Evolutionary conservation across 495 filamentous ascomycete genomes (phyloP), one percentile per base, ranked within the genome.

Genomic region (Lindgomyces ingoldianus): DNA sequence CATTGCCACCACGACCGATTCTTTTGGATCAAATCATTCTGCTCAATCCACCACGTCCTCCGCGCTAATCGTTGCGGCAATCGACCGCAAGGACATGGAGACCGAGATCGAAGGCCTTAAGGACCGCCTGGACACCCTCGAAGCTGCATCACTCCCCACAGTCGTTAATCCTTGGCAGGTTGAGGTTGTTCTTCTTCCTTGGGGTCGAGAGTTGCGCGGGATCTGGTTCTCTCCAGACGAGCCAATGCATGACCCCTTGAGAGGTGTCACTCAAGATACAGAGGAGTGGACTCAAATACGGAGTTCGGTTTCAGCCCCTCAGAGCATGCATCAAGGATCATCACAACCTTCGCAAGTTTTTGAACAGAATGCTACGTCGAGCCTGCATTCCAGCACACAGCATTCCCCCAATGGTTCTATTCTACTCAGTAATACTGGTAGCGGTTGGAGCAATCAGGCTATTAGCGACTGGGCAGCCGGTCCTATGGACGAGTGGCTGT

Each of bases 131-230:
- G 75, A 72, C 60, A 75, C 81, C 60, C 77, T 89, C 3, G 84
- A 87, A 65, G 76, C 78, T 16, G 57, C 76, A 4, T 79, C 82
- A 11, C 69, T 82, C 25, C 85, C 87, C 10, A 81, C 85, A 0
- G 76, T 74, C 50, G 72, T 73, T 19, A 77, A 80, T n/a, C 86
- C 87, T 4, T 89, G 85, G 85, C 80, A 87, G 65, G 71, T 90
- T 24, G 86, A 90, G 67, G 85, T 90, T 19, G 78, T 89, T 18
- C 81, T 89, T 52, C 67, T 89, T n/a, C 87, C 87, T 30, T 90
- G 86, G 74, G 83, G 81, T 9, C 69, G 70, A 27, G 65, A 82
- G 0, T 74, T 90, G 45, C 82, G 80, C 67, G 83, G 83, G 6
- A 73, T 89, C 30, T 90, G 87, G 87, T 80, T 81, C 65, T 73